phyloP scores from a whole-genome alignment of 108 stramenopile species.

The Cyclostephanos tholiformis region DNA sequence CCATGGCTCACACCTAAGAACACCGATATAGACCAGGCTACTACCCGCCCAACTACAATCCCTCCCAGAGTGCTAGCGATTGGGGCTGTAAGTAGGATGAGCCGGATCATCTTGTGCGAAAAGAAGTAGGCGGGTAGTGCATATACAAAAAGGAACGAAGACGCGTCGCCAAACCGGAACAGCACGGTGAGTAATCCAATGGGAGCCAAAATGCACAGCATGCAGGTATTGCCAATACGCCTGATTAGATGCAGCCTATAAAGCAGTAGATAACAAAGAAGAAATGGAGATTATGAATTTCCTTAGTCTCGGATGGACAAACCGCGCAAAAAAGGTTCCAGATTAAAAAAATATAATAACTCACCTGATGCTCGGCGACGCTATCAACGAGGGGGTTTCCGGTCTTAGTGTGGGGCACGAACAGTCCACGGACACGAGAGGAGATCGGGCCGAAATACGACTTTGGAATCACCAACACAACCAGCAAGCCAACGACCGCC shows the following conservation, averaged over 20 bases:
- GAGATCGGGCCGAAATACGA: constrained; percentile 94
- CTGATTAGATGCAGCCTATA: constrained; percentile 84
- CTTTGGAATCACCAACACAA: constrained; percentile 72
- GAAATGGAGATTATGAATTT: no score
- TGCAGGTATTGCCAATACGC: constrained; percentile 98
- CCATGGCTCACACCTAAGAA: constrained; percentile 18
- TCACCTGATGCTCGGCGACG: constrained; percentile 98
- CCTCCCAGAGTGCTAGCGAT: constrained; percentile 92
- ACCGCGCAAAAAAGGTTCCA: constrained; percentile 46
- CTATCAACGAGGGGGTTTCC: constrained; percentile 93
- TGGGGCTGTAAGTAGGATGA: constrained; percentile 95
- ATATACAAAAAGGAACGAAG: constrained; percentile 91
- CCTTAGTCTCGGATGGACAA: no score
- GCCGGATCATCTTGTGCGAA: constrained; percentile 96
- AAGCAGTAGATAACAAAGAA: no score
- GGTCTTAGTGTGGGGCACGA: constrained; percentile 93
- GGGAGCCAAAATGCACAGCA: constrained; percentile 91
- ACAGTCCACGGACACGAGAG: constrained; percentile 85
- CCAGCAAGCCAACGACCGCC: constrained; percentile 40
- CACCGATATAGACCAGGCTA: constrained; percentile 52
- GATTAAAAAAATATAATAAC: constrained; percentile 92
- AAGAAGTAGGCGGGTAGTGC: constrained; percentile 95
- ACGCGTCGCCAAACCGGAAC: constrained; percentile 79
- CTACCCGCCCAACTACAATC: constrained; percentile 73
- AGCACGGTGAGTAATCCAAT: constrained; percentile 90